phyloP scores from a whole-genome alignment of 257 asterid species.

The Plantago major region DNA sequence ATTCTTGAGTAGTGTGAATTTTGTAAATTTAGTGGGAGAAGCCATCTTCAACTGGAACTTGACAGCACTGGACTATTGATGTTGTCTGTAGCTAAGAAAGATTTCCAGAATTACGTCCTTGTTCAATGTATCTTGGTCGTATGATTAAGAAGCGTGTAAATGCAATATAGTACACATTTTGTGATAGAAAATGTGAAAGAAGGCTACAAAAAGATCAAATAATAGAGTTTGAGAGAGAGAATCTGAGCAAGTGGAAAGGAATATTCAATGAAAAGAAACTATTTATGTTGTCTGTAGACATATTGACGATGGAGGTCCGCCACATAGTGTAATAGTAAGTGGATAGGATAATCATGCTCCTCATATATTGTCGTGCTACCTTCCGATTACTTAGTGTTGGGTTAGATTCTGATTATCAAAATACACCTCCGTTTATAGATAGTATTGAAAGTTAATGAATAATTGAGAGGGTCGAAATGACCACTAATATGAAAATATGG shows the following conservation, averaged over 20 bases:
- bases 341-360: conserved; percentile 3
- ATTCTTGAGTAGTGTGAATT: too few relatives aligned
- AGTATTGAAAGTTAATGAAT: too few relatives aligned
- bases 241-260: conserved; percentile 25
- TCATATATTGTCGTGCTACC: too few relatives aligned
- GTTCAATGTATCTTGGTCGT: conserved; percentile 6
- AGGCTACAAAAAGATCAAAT: neutral
- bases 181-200: neutral
- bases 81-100: too few relatives aligned
- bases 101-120: neutral
- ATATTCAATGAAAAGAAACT: neutral
- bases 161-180: neutral
- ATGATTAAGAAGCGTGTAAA: neutral
- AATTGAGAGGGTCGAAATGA: too few relatives aligned
- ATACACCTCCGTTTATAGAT: too few relatives aligned
- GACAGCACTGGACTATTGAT: too few relatives aligned
- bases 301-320: conserved; percentile 32
- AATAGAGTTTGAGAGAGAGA: conserved; percentile 3
- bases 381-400: too few relatives aligned
- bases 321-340: conserved; percentile 23
- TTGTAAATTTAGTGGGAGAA: too few relatives aligned
- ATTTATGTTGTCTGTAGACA: neutral
- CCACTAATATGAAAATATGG: too few relatives aligned
- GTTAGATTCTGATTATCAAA: too few relatives aligned
- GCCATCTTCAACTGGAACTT: too few relatives aligned